These are phyloP conservation scores for Cordyceps militaris DNA, from an alignment of 2,329 filamentous ascomycete species.

Conservation along the genomic window DNA sequence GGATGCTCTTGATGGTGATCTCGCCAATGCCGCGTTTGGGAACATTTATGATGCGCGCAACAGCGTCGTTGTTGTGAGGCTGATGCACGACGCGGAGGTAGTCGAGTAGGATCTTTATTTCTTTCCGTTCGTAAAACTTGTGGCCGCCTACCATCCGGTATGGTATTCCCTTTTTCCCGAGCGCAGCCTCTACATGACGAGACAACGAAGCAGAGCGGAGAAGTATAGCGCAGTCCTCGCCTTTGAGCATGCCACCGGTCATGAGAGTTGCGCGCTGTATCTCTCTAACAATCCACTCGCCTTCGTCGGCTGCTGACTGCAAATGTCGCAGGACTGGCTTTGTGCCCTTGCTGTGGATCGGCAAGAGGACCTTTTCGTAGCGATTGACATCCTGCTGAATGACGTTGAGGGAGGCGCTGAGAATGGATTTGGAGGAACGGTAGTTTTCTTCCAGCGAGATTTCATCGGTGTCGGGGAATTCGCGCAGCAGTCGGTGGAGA, in stretches of 20 bases:
- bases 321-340: constrained; percentile 74
- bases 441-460: constrained; percentile 92
- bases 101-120: constrained; percentile 81
- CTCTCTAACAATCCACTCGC: constrained; percentile 81
- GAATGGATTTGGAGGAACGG: constrained; percentile 78
- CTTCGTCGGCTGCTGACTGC: constrained; percentile 63
- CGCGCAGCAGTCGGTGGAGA: constrained; percentile 65
- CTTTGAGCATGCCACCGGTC: constrained; percentile 64
- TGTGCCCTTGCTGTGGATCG: constrained; percentile 74
- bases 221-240: constrained; percentile 77
- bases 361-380: constrained; percentile 70
- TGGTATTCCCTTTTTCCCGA: constrained; percentile 73
- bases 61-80: constrained; percentile 78
- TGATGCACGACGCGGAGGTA: constrained; percentile 82
- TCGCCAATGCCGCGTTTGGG: constrained; percentile 78
- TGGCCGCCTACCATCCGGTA: constrained; percentile 89
- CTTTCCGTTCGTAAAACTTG: constrained; percentile 85
- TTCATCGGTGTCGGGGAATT: constrained; percentile 72
- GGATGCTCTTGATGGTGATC: constrained; percentile 62
- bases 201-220: constrained; percentile 80
- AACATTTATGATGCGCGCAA: constrained; percentile 77
- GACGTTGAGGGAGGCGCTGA: constrained; percentile 71
- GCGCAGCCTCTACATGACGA: constrained; percentile 72
- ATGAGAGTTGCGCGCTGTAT: constrained; percentile 64
- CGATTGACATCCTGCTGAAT: constrained; percentile 83